These are phyloP conservation scores for Stemphylium vesicarium DNA, from an alignment of 2,329 filamentous ascomycete species.

Conservation along the genomic window DNA sequence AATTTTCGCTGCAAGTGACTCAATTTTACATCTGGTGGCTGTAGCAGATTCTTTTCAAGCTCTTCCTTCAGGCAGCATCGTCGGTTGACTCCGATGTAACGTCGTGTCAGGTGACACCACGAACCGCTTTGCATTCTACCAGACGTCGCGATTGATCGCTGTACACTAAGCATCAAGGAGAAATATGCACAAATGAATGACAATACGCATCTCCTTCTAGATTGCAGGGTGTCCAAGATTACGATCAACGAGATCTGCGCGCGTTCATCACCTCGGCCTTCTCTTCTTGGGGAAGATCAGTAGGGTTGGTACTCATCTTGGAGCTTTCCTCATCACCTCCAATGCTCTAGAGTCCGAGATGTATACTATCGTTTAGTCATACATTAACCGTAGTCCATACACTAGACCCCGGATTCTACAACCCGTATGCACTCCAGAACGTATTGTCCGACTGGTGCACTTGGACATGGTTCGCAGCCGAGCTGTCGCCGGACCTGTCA, in stretches of 20 bases:
- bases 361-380: constrained; percentile 11
- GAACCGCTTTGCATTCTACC: background rate
- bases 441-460: constrained; percentile 22
- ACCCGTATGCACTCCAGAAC: constrained; percentile 39
- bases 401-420: constrained; percentile 34
- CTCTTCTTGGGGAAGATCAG: background rate
- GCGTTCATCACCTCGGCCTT: background rate
- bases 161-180: too few species aligned
- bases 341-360: background rate
- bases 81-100: background rate
- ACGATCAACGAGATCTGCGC: too few species aligned
- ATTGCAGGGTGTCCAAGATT: too few species aligned
- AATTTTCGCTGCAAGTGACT: background rate
- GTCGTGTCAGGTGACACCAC: background rate
- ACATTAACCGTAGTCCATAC: constrained; percentile 11
- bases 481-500: constrained; percentile 15
- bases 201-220: too few species aligned
- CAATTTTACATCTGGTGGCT: background rate
- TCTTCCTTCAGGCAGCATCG: background rate
- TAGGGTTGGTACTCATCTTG: background rate
- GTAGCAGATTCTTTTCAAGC: background rate
- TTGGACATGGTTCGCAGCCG: constrained; percentile 22
- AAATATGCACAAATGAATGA: too few species aligned
- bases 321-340: background rate
- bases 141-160: too few species aligned